These are phyloP conservation scores for Boechera stricta DNA, from an alignment of 345 rosid genomes.

Conservation along the genomic window DNA sequence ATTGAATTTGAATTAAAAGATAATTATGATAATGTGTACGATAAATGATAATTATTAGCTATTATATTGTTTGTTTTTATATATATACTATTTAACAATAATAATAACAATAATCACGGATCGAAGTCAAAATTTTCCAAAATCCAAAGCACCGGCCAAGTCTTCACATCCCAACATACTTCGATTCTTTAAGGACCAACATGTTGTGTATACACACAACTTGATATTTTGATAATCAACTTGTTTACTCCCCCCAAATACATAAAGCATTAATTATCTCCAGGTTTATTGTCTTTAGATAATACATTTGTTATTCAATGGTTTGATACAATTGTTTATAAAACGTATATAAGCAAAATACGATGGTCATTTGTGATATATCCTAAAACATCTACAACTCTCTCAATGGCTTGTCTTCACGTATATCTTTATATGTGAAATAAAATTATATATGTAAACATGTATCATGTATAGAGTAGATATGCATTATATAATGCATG, in stretches of 20 bases:
- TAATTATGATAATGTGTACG: not conserved
- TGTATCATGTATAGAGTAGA: conserved; percentile 8
- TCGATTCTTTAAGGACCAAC: conserved; percentile 29
- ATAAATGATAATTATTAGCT: not conserved
- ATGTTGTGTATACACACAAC: conserved; percentile 29
- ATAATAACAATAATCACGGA: not conserved
- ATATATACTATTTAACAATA: not conserved
- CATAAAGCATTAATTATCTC: conserved; percentile 17
- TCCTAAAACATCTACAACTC: not conserved
- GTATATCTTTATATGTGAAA: not conserved
- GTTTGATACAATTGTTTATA: not conserved
- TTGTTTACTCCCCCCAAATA: conserved; percentile 20
- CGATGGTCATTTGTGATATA: not conserved
- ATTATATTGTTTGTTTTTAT: not conserved
- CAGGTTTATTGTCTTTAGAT: conserved; percentile 5
- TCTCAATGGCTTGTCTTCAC: conserved; percentile 8
- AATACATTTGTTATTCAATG: not conserved
- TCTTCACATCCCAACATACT: conserved; percentile 30
- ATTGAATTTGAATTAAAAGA: not conserved
- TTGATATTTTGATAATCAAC: conserved; percentile 19
- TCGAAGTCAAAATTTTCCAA: conserved; percentile 34
- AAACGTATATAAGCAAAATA: no score
- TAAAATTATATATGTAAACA: not conserved
- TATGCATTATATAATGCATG: conserved; percentile 19
- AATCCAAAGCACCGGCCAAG: conserved; percentile 33